These are phyloP conservation scores for Torulaspora quercuum DNA, from an alignment of 805 yeast genomes.

Conservation along the genomic window DNA sequence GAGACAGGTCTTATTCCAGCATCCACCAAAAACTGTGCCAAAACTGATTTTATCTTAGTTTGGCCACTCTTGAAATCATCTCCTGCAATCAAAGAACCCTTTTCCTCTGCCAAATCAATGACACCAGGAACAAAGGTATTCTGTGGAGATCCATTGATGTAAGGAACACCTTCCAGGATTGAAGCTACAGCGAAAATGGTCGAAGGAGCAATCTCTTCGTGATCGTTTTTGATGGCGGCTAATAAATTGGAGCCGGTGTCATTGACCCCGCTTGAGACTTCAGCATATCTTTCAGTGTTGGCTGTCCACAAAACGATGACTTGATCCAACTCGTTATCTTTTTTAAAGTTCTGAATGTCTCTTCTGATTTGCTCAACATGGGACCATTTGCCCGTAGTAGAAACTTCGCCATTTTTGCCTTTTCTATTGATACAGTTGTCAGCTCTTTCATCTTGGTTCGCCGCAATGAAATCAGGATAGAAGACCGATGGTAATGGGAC, in stretches of 20 bases:
- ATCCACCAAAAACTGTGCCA: constrained; percentile 93
- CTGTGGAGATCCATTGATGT: constrained; percentile 96
- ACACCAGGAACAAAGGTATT: constrained; percentile 97
- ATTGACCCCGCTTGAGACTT: constrained; percentile 71
- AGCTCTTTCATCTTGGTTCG: constrained; percentile 89
- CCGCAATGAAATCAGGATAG: constrained; percentile 95
- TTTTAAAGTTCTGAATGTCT: constrained; percentile 78
- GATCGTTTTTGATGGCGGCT: constrained; percentile 69
- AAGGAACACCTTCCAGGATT: constrained; percentile 82
- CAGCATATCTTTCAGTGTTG: constrained; percentile 90
- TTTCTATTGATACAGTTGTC: constrained; percentile 65
- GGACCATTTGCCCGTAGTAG: constrained; percentile 69
- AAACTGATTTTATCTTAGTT: constrained; percentile 91
- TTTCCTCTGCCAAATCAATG: constrained; percentile 77
- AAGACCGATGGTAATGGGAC: constrained; percentile 81
- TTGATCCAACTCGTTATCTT: constrained; percentile 68
- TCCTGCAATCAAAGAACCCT: constrained; percentile 83
- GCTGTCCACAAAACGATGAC: constrained; percentile 96
- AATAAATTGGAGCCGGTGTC: constrained; percentile 82
- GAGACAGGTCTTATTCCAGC: constrained; percentile 96
- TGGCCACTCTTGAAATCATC: constrained; percentile 97
- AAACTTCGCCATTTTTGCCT: constrained; percentile 44
- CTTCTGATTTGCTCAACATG: constrained; percentile 84
- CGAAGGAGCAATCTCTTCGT: constrained; percentile 84
- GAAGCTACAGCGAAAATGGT: constrained; percentile 93